These are phyloP conservation scores for Coemansia sp. DNA, from an alignment of 192 early-diverging fungal species.

Conservation along the genomic window DNA sequence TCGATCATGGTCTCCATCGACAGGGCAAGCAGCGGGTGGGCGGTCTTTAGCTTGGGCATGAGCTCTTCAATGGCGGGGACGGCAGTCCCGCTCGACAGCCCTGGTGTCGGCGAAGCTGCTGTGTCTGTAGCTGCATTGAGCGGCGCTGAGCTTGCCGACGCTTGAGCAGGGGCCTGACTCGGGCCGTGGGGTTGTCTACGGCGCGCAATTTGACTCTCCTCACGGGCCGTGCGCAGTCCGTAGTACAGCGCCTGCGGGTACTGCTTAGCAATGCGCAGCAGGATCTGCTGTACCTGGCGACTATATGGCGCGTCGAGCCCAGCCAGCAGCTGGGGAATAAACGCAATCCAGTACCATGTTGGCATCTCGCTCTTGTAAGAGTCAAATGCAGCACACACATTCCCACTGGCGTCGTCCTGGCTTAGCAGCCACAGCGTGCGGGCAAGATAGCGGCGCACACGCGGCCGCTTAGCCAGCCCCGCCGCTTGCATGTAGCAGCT, in stretches of 20 bases:
- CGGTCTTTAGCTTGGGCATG: conserved; percentile 93
- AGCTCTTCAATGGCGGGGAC: conserved; percentile 83
- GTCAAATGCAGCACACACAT: conserved; percentile 80
- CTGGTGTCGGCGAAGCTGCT: neutral
- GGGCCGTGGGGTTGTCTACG: conserved; percentile 30
- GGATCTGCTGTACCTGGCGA: conserved; percentile 75
- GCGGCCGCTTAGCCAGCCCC: conserved; percentile 81
- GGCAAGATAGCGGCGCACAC: conserved; percentile 88
- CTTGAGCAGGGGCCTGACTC: neutral
- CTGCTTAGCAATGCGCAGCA: conserved; percentile 93
- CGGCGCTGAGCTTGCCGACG: neutral
- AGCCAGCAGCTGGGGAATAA: conserved; percentile 92
- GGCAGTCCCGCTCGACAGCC: conserved; percentile 9
- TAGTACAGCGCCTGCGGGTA: conserved; percentile 91
- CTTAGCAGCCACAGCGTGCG: conserved; percentile 94
- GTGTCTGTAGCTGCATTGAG: neutral
- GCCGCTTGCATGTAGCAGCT: conserved; percentile 97
- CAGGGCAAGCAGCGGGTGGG: conserved; percentile 88
- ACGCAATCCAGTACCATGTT: conserved; percentile 98
- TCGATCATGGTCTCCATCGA: conserved; percentile 99
- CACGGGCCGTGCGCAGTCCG: conserved; percentile 88
- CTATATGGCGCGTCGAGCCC: conserved; percentile 74
- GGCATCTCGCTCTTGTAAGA: conserved; percentile 90
- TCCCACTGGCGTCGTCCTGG: conserved; percentile 78
- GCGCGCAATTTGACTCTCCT: conserved; percentile 77